Percentiles rank a stretch among this genome's conserved stretches.
phyloP scores from a whole-genome alignment of 352 stramenopile species.

The Phytopythium vexans region DNA sequence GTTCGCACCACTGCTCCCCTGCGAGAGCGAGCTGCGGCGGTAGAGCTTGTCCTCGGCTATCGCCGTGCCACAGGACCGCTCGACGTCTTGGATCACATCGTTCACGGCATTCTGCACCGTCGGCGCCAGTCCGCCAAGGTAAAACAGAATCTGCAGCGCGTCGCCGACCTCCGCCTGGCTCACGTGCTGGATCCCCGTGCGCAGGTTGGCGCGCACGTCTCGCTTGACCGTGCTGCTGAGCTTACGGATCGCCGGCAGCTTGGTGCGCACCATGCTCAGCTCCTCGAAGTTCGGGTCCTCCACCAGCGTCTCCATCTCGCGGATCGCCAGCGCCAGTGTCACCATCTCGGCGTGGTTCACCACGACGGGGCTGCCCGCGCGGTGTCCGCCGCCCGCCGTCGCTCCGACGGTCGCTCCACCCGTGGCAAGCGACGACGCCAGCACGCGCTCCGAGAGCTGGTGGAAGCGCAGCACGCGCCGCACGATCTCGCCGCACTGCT shows the following conservation, averaged over 20 bases:
- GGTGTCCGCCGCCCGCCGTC: constrained; percentile 4
- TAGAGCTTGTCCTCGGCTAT: constrained; percentile 70
- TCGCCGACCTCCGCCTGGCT: constrained; percentile 73
- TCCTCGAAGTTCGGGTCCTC: constrained; percentile 58
- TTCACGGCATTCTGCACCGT: constrained; percentile 76
- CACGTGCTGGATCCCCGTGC: constrained; percentile 43
- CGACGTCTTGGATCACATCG: constrained; percentile 79
- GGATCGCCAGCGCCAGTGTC: constrained; percentile 63
- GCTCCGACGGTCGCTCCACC: constrained; percentile 10
- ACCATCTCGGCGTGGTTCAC: constrained; percentile 43
- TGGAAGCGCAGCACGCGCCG: constrained; percentile 73
- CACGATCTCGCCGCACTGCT: constrained; percentile 72
- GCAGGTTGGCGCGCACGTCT: constrained; percentile 49
- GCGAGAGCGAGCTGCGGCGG: constrained; percentile 10
- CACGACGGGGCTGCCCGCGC: constrained; percentile 8
- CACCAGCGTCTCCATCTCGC: constrained; percentile 62
- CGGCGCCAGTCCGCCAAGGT: constrained; percentile 55
- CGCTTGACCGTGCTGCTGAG: constrained; percentile 45
- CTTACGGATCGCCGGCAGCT: constrained; percentile 44
- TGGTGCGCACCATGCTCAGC: constrained; percentile 57
- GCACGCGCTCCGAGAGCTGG: constrained; percentile 55
- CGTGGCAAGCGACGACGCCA: constrained; percentile 38
- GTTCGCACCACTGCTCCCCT: constrained; percentile 9
- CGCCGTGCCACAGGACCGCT: constrained; percentile 50
- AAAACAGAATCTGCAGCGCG: constrained; percentile 78